A percentile compares a stretch with the other conserved stretches of the same genome.
Conservation (phyloP, 768 basidiomycete genomes). For the Myochromella boudieri region DNA sequence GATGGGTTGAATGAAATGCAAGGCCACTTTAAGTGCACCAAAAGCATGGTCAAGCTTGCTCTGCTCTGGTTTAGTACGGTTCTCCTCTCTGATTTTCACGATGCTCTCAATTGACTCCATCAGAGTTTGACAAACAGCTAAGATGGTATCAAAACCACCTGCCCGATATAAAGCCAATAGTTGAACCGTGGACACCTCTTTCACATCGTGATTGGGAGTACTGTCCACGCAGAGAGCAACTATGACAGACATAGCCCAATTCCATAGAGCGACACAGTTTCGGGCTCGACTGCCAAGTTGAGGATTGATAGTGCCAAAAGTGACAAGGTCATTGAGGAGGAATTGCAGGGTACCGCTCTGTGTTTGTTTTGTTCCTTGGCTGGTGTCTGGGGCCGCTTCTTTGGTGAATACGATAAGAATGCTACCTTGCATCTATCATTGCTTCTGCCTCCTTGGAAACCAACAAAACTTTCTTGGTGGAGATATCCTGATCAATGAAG, state of each 20-base stretch:
- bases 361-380: slow-evolving; percentile 68
- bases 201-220: slow-evolving; percentile 35
- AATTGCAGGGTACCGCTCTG: slow-evolving; percentile 73
- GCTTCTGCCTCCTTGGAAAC: not conserved
- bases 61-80: slow-evolving; percentile 54
- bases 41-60: slow-evolving; percentile 76
- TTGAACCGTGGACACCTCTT: slow-evolving; percentile 88
- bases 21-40: slow-evolving; percentile 76
- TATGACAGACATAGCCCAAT: slow-evolving; percentile 87
- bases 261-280: slow-evolving; percentile 63
- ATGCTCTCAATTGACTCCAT: slow-evolving; percentile 55
- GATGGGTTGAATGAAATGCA: slow-evolving; percentile 75
- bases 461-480: not conserved
- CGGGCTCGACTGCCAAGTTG: slow-evolving; percentile 55
- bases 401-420: slow-evolving; percentile 77
- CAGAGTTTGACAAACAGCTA: slow-evolving; percentile 55
- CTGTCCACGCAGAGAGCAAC: slow-evolving; percentile 92
- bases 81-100: slow-evolving; percentile 47
- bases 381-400: slow-evolving; percentile 58
- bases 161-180: slow-evolving; percentile 70
- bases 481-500: slow-evolving; percentile 2
- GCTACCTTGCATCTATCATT: slow-evolving; percentile 79
- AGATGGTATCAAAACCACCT: slow-evolving; percentile 71
- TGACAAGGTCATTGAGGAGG: slow-evolving; percentile 79
- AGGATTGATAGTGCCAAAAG: slow-evolving; percentile 71